Percentiles rank a stretch among this genome's conserved stretches.
These are phyloP conservation scores for Calonectria multiphialidica DNA, from an alignment of 2,329 filamentous ascomycete species.

Conservation along the genomic window DNA sequence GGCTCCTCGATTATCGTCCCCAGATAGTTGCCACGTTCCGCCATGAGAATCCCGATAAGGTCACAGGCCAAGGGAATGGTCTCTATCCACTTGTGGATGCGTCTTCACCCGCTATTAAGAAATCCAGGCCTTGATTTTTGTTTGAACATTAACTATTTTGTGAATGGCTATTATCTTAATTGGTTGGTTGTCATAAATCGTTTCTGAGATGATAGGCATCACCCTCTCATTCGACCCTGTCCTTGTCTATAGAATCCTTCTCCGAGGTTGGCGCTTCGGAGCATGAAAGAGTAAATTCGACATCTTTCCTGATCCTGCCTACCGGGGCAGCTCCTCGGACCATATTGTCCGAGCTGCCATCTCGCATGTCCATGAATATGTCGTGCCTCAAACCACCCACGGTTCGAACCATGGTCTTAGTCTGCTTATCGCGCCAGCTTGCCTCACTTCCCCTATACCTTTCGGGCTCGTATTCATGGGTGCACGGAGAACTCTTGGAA, in stretches of 20 bases:
- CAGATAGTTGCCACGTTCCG: too few relatives aligned
- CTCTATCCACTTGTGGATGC: not conserved
- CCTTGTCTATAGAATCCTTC: slow-evolving; percentile 4
- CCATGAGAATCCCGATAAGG: too few relatives aligned
- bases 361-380: not conserved
- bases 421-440: slow-evolving; percentile 4
- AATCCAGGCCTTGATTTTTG: not conserved
- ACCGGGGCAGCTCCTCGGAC: not conserved
- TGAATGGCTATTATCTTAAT: not conserved
- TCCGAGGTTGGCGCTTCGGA: not conserved
- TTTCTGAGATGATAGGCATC: not conserved
- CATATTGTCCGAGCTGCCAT: not conserved
- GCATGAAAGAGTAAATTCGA: not conserved
- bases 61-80: not conserved
- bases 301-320: not conserved
- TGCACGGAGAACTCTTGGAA: not conserved
- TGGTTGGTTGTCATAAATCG: not conserved
- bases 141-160: not conserved
- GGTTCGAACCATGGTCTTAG: not conserved
- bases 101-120: not conserved
- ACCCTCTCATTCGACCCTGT: not conserved
- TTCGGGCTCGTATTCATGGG: not conserved
- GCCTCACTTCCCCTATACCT: not conserved
- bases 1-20: too few relatives aligned
- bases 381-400: not conserved